Percentiles rank a stretch among this genome's conserved stretches.
phyloP scores from a whole-genome alignment of 495 filamentous ascomycete genomes.

The Platismatia glauca region DNA sequence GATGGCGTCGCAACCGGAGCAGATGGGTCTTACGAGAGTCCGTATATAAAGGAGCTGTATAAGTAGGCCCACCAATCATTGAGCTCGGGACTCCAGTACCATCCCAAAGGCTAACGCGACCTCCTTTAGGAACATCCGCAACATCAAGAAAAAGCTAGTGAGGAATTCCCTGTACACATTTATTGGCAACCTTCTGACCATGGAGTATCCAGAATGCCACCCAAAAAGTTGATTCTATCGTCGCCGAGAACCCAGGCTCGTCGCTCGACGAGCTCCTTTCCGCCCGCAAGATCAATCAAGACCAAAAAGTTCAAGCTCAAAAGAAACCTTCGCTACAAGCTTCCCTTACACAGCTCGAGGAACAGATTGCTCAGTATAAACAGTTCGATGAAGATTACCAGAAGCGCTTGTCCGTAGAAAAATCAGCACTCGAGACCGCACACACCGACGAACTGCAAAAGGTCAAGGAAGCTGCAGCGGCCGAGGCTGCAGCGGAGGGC shows the following conservation, averaged over 20 bases:
- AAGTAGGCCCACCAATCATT: conserved; percentile 49
- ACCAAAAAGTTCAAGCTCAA: conserved; percentile 79
- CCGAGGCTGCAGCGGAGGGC: conserved; percentile 50
- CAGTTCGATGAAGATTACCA: conserved; percentile 74
- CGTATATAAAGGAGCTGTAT: conserved; percentile 74
- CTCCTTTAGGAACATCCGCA: conserved; percentile 65
- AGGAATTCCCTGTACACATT: conserved; percentile 25
- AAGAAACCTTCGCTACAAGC: conserved; percentile 85
- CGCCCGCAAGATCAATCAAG: conserved; percentile 77
- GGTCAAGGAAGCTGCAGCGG: conserved; percentile 53
- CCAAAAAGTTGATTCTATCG: conserved; percentile 65
- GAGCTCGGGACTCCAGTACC: conserved; percentile 6
- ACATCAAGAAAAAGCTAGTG: conserved; percentile 80
- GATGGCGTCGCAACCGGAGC: conserved; percentile 40
- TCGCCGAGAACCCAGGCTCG: conserved; percentile 66
- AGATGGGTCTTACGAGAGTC: conserved; percentile 53
- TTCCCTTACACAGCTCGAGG: conserved; percentile 64
- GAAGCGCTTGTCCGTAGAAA: conserved; percentile 55
- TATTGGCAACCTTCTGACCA: conserved; percentile 6
- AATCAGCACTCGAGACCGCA: conserved; percentile 59
- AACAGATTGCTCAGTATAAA: conserved; percentile 75
- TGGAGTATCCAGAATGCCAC: conserved; percentile 52
- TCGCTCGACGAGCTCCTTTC: conserved; percentile 77
- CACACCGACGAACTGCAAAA: conserved; percentile 65
- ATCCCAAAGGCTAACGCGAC: conserved; percentile 4